Evolutionary conservation across 2,329 filamentous ascomycete genomes (phyloP).

Genomic region (Fonsecaea erecta): DNA sequence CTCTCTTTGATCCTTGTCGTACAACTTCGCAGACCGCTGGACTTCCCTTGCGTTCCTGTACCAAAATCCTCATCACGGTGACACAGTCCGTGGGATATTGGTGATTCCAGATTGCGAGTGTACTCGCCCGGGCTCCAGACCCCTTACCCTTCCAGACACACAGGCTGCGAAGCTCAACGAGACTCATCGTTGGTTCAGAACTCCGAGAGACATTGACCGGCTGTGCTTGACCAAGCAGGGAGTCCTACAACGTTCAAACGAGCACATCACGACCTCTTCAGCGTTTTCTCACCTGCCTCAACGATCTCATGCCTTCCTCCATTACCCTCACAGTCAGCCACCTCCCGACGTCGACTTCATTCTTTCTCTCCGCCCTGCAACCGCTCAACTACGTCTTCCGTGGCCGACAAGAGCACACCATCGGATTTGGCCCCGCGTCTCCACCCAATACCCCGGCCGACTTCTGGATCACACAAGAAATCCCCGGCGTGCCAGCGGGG

Average conservation of each 20-base stretch:
- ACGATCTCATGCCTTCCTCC: slow-evolving; percentile 62
- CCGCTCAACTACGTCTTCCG: slow-evolving; percentile 77
- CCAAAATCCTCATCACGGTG: slow-evolving; percentile 10
- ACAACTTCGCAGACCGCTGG: neutral
- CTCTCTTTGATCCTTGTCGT: neutral
- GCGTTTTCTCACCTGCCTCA: slow-evolving; percentile 1
- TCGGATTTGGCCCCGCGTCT: slow-evolving; percentile 60
- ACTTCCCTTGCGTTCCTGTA: neutral
- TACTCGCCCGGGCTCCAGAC: slow-evolving; percentile 20
- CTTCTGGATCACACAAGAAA: slow-evolving; percentile 68
- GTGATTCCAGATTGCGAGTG: slow-evolving; percentile 18
- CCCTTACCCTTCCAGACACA: neutral
- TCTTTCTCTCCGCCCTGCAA: slow-evolving; percentile 79
- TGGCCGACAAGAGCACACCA: slow-evolving; percentile 63
- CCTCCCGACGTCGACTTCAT: slow-evolving; percentile 78
- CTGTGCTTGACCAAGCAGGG: slow-evolving; percentile 20
- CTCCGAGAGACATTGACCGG: neutral
- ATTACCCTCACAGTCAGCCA: slow-evolving; percentile 73
- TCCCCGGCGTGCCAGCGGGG: slow-evolving; percentile 57
- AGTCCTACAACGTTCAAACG: neutral
- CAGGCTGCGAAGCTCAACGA: slow-evolving; percentile 3
- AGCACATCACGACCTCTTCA: neutral
- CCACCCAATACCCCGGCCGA: slow-evolving; percentile 59
- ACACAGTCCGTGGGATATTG: slow-evolving; percentile 18
- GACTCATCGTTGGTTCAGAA: slow-evolving; percentile 13